phyloP scores from a whole-genome alignment of 148 eudicot genomes.

The Simmondsia chinensis region DNA sequence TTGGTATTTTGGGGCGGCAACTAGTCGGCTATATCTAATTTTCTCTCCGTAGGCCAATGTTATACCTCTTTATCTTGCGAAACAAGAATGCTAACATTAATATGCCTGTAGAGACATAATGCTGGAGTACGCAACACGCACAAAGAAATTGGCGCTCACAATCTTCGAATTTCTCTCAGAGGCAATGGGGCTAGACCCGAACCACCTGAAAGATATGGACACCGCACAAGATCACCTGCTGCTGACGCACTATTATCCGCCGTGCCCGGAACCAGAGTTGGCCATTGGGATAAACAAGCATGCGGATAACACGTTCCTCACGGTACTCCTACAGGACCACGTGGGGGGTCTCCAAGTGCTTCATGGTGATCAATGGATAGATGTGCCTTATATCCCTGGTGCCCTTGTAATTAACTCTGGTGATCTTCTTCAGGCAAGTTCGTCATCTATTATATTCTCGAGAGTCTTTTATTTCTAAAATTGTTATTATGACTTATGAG shows the following conservation, averaged over 20 bases:
- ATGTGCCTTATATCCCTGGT: conserved; percentile 23
- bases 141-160: conserved; percentile 10
- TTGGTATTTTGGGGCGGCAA: too few species aligned
- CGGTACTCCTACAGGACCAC: conserved; percentile 23
- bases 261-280: conserved; percentile 42
- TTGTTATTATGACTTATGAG: too few species aligned
- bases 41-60: too few species aligned
- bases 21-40: too few species aligned
- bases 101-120: conserved; percentile 24
- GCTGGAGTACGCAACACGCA: conserved; percentile 15
- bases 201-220: conserved; percentile 17
- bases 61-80: too few species aligned
- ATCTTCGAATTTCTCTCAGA: conserved; percentile 22
- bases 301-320: conserved; percentile 18
- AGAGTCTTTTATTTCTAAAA: too few species aligned
- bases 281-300: conserved; percentile 23
- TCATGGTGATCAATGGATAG: conserved; percentile 23
- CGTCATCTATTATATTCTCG: neutral
- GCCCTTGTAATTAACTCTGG: conserved; percentile 32
- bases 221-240: conserved; percentile 9
- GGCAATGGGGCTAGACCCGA: conserved; percentile 19
- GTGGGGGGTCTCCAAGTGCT: conserved; percentile 30
- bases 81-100: too few species aligned
- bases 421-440: conserved; percentile 36
- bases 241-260: conserved; percentile 31